Evolutionary conservation across 2,329 filamentous ascomycete genomes (phyloP), one percentile per base, ranked within the genome.

Genomic region (Alternaria brassicicola): DNA sequence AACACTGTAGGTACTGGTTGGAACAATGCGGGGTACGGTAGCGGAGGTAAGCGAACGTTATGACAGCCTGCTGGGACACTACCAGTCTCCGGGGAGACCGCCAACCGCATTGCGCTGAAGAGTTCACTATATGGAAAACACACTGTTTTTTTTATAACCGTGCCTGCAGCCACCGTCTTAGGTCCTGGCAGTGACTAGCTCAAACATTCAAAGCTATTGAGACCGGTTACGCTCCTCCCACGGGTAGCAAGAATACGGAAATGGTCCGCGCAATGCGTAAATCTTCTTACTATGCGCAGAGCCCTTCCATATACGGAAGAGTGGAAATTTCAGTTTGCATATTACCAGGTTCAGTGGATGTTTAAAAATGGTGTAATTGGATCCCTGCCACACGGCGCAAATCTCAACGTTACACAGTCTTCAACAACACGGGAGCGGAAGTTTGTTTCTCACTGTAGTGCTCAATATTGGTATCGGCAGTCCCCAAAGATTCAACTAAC

Each of bases 71-170:
- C 15, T 47, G 59, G 57, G 43, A 55, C 61, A 50, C 50, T 26
- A 36, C 52, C 58, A 56, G 45, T 35, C 31, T 30, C 53, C 62
- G 55, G 52, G 35, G 39, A 51, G 49, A 48, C 52, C 47, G 36
- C 25, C 51, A 23, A 48, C 19, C 13, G 45, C 50, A 53, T 43
- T 50, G 31, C 36, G 39, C 31, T 23, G 12, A 23, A 30, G 35
- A 30, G 42, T 35, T 43, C 46, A 66, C 58, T 12, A 43, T 47
- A 52, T 53, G 59, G 55, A 46, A 46, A 54, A 51, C 52, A 65
- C 57, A 62, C 71, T 55, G 55, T 66, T 59, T 69, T 69, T 72
- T 71, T 70, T 66, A 73, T 73, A 73, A 56, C 36, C 6, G 58
- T 65, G 58, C 63, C 62, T 70, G 69, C 61, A 59, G 49, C 59